phyloP scores from a whole-genome alignment of 306 rosid species.

The Rosa lucieae region DNA sequence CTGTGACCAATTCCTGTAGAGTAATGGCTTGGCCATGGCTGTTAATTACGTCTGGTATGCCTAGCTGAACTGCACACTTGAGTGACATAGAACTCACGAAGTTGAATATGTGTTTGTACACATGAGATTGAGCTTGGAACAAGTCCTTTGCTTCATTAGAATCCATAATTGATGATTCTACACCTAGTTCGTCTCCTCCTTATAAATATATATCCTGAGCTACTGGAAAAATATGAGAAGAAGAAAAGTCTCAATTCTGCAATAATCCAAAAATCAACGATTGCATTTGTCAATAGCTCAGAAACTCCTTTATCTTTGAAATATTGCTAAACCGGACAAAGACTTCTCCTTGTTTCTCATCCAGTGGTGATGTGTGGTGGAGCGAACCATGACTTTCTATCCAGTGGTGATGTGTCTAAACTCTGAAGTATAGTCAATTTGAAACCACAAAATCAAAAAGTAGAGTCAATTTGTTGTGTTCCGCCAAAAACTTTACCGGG shows the following conservation, averaged over 20 bases:
- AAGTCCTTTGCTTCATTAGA: conserved; percentile 25
- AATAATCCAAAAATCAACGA: no score
- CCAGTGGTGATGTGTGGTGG: no score
- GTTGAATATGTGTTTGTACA: conserved; percentile 41
- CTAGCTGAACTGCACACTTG: conserved; percentile 40
- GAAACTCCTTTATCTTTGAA: no score
- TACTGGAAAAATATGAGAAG: background rate
- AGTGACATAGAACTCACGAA: conserved; percentile 50
- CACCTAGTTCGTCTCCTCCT: background rate
- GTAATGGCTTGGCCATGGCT: conserved; percentile 47
- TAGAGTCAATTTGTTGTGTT: no score
- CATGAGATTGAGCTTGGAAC: conserved; percentile 47
- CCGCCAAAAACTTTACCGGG: no score
- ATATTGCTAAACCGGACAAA: no score
- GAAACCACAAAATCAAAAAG: no score
- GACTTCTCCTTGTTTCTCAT: no score
- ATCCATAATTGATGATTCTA: background rate
- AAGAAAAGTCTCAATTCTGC: background rate
- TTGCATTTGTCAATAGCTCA: background rate
- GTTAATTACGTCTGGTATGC: conserved; percentile 47
- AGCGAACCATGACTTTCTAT: no score
- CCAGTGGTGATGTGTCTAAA: no score
- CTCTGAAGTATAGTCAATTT: no score
- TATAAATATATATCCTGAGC: background rate
- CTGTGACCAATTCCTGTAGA: conserved; percentile 33